phyloP scores from a whole-genome alignment of 441 rosid species.

The Macaranga tanarius region DNA sequence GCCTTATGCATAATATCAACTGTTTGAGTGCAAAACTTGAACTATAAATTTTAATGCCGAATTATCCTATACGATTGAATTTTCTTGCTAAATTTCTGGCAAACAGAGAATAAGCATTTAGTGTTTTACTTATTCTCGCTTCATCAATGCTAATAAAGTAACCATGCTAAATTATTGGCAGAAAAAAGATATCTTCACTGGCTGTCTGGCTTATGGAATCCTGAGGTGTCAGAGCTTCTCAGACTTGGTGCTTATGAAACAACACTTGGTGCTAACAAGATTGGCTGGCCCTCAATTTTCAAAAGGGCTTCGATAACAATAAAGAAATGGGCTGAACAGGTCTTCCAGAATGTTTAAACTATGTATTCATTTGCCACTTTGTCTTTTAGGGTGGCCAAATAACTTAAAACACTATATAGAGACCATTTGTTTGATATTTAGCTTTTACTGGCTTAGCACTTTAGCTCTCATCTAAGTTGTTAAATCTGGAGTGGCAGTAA shows the following conservation, averaged over 20 bases:
- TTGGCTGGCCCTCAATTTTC: neutral
- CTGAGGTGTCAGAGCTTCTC: neutral
- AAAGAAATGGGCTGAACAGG: neutral
- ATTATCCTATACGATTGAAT: neutral
- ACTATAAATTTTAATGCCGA: neutral
- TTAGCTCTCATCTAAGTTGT: neutral
- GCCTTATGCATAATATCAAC: neutral
- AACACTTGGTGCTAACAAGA: neutral
- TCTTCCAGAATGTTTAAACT: no score
- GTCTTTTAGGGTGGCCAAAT: no score
- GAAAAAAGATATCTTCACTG: neutral
- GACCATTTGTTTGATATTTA: no score
- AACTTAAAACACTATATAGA: no score
- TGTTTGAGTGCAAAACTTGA: no score
- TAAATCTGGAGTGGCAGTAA: neutral
- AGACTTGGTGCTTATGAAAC: neutral
- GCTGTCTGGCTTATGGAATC: neutral
- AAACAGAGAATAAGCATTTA: neutral
- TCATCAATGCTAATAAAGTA: neutral
- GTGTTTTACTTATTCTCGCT: no score
- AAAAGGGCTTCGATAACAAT: neutral
- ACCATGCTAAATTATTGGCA: neutral
- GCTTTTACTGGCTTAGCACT: neutral
- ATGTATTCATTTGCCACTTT: no score
- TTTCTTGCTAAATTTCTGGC: neutral